Evolutionary conservation across 768 basidiomycete species (phyloP).

Genomic region (Fomitopsis serialis): DNA sequence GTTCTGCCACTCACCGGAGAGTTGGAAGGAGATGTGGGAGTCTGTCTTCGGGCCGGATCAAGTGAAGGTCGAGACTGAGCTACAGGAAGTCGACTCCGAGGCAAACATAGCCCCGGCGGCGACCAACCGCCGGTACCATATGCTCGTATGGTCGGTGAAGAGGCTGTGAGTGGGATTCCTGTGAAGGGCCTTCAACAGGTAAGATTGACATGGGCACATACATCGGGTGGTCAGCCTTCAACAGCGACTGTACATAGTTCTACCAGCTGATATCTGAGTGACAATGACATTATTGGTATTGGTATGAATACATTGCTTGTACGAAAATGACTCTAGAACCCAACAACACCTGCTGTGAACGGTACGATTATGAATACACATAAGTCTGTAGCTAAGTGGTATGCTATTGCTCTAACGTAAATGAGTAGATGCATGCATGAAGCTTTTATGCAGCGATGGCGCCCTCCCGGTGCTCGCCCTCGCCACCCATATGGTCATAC

Average conservation of each 20-base stretch:
- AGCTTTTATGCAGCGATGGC: slow-evolving; percentile 10
- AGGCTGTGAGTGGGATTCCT: background rate
- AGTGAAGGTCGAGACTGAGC: slow-evolving; percentile 21
- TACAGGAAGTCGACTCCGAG: background rate
- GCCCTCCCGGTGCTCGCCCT: slow-evolving; percentile 48
- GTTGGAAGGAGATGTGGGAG: slow-evolving; percentile 34
- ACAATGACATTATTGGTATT: too few species aligned
- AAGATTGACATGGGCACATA: too few species aligned
- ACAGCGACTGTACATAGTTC: too few species aligned
- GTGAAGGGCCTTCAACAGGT: too few species aligned
- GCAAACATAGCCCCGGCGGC: background rate
- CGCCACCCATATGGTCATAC: slow-evolving; percentile 83
- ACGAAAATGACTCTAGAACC: too few species aligned
- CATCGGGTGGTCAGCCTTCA: too few species aligned
- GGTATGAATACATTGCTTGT: too few species aligned
- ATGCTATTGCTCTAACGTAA: background rate
- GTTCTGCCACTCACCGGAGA: slow-evolving; percentile 33
- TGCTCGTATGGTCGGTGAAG: background rate
- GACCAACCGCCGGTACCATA: background rate
- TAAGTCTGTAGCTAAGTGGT: too few species aligned
- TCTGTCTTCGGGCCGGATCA: slow-evolving; percentile 28
- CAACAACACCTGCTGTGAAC: too few species aligned
- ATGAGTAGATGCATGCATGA: background rate
- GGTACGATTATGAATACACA: too few species aligned
- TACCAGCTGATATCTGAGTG: too few species aligned